A percentile compares a stretch with the other conserved stretches of the same genome.
These are phyloP conservation scores for Penicillium argentinense DNA, from an alignment of 495 filamentous ascomycete genomes.

Conservation along the genomic window DNA sequence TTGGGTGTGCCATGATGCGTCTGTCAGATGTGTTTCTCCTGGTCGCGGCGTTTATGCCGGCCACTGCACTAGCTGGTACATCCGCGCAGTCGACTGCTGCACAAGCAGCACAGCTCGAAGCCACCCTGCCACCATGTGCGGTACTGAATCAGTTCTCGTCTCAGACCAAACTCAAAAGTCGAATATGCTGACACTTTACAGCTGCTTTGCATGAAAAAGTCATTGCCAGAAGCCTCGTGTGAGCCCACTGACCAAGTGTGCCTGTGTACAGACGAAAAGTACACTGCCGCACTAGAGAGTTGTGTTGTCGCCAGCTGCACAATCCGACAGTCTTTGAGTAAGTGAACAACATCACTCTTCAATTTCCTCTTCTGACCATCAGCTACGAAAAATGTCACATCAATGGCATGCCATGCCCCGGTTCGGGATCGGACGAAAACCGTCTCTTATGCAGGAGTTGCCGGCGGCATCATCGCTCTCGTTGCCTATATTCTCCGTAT, in stretches of 20 bases:
- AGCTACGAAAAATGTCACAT: slow-evolving; percentile 37
- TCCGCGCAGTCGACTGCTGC: too few species aligned
- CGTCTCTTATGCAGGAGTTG: slow-evolving; percentile 26
- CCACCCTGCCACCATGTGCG: slow-evolving; percentile 17
- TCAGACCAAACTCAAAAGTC: too few species aligned
- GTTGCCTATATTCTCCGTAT: slow-evolving; percentile 29
- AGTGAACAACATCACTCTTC: neutral
- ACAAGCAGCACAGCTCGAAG: slow-evolving; percentile 7
- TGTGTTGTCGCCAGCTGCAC: slow-evolving; percentile 27
- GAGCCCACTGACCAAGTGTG: slow-evolving; percentile 24
- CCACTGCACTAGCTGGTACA: slow-evolving; percentile 9
- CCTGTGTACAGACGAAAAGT: slow-evolving; percentile 23
- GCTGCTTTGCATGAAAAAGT: slow-evolving; percentile 25
- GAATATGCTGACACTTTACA: slow-evolving; percentile 13
- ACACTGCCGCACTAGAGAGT: slow-evolving; percentile 13
- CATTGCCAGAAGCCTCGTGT: slow-evolving; percentile 23
- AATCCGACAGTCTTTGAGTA: slow-evolving; percentile 27
- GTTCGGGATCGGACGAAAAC: slow-evolving; percentile 24
- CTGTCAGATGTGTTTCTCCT: slow-evolving; percentile 2
- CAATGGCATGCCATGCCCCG: slow-evolving; percentile 25
- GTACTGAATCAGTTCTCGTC: too few species aligned
- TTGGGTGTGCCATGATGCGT: slow-evolving; percentile 7
- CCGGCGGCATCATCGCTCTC: slow-evolving; percentile 23
- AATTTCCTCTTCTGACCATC: neutral
- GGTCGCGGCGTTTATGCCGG: slow-evolving; percentile 3